These are phyloP conservation scores for Pseudogymnoascus sp. DNA, from an alignment of 2,329 filamentous ascomycete species.

Conservation along the genomic window DNA sequence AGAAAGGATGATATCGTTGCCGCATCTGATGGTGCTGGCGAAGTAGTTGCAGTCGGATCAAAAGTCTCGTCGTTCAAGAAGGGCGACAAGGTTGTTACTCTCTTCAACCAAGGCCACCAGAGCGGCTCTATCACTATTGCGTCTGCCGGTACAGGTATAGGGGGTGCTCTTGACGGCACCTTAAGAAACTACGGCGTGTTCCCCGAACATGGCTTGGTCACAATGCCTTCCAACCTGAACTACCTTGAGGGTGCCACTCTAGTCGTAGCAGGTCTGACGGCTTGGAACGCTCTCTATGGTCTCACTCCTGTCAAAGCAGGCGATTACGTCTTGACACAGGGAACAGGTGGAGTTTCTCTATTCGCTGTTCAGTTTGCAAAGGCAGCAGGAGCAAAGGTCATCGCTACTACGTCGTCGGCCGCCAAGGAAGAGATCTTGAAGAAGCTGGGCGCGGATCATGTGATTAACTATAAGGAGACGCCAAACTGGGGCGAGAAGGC, in stretches of 20 bases:
- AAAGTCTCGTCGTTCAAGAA: conserved; percentile 51
- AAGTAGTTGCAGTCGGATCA: conserved; percentile 44
- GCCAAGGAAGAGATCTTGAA: conserved; percentile 33
- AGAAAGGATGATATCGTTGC: conserved; percentile 24
- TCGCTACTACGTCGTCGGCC: conserved; percentile 35
- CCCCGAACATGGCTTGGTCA: conserved; percentile 52
- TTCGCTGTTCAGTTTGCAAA: conserved; percentile 36
- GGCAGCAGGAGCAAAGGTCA: conserved; percentile 34
- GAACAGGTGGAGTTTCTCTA: conserved; percentile 37
- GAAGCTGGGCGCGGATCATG: conserved; percentile 35
- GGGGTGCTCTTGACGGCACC: conserved; percentile 44
- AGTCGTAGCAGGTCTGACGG: conserved; percentile 45
- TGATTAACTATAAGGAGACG: conserved; percentile 38
- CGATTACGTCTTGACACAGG: conserved; percentile 35
- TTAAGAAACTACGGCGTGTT: conserved; percentile 43
- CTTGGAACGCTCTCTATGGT: conserved; percentile 52
- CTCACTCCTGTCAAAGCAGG: conserved; percentile 31
- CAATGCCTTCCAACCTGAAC: conserved; percentile 43
- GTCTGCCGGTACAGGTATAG: conserved; percentile 42
- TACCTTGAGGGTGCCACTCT: conserved; percentile 43
- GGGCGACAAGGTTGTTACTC: conserved; percentile 51
- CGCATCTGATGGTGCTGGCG: conserved; percentile 37
- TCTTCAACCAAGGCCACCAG: conserved; percentile 45
- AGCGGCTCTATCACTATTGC: conserved; percentile 20
- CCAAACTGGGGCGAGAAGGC: conserved; percentile 35